Percentiles rank a stretch among this genome's conserved stretches.
These are phyloP conservation scores for Didymella pomorum DNA, from an alignment of 2,329 filamentous ascomycete genomes.

Conservation along the genomic window DNA sequence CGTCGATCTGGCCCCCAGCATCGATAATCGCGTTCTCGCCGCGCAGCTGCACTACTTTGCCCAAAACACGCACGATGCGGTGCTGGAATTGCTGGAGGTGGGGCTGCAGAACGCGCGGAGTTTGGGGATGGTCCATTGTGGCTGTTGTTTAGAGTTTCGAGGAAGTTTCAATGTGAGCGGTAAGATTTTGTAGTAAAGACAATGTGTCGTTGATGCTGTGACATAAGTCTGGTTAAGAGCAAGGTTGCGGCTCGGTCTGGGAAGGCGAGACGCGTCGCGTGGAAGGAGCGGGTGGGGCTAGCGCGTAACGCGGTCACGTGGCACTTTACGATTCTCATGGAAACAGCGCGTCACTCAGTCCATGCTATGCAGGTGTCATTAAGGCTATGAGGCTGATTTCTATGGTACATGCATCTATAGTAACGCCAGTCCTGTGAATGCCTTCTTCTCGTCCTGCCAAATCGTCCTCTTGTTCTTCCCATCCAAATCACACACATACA, in stretches of 20 bases:
- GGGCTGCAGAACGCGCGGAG: slow-evolving; percentile 82
- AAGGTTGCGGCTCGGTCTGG: too few species aligned
- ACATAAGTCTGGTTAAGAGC: background rate
- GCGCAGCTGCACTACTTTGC: slow-evolving; percentile 81
- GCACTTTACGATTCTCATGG: background rate
- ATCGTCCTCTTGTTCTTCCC: slow-evolving; percentile 25
- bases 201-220: too few species aligned
- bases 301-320: slow-evolving; percentile 16
- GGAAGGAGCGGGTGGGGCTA: background rate
- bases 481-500: slow-evolving; percentile 25
- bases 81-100: slow-evolving; percentile 78
- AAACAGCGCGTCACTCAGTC: too few species aligned
- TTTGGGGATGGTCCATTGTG: slow-evolving; percentile 51
- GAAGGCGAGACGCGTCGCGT: slow-evolving; percentile 16
- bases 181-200: too few species aligned
- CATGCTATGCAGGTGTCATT: background rate
- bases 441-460: slow-evolving; percentile 18
- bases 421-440: slow-evolving; percentile 24
- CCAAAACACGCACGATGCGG: slow-evolving; percentile 82
- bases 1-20: slow-evolving; percentile 76
- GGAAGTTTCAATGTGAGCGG: too few species aligned
- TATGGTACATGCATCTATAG: background rate
- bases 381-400: background rate
- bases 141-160: background rate
- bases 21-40: slow-evolving; percentile 84